Evolutionary conservation across 352 stramenopile genomes (phyloP).

Genomic region (Pythium rishiriense): DNA sequence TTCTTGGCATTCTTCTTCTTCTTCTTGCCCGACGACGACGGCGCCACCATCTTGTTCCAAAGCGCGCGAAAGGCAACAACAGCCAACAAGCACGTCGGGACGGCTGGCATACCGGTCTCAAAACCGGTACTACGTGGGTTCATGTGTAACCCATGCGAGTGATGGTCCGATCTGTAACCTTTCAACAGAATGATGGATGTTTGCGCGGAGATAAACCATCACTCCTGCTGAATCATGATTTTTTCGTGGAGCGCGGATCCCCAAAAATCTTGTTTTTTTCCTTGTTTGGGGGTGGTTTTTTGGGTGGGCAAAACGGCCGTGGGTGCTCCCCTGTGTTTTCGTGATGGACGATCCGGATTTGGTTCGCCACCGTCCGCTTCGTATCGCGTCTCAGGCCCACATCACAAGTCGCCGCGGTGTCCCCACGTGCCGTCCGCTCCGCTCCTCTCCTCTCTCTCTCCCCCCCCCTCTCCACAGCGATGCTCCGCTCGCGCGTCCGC

Average conservation of each 20-base stretch:
- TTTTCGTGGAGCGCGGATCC: too few species aligned
- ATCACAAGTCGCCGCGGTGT: conserved; percentile 6
- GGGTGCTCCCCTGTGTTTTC: conserved; percentile 8
- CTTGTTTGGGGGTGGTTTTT: too few species aligned
- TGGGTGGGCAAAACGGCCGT: too few species aligned
- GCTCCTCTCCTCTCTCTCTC: neutral
- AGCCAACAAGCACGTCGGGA: too few species aligned
- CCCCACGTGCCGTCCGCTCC: neutral
- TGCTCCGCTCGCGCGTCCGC: conserved; percentile 32
- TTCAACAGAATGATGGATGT: too few species aligned
- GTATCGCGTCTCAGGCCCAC: conserved; percentile 15
- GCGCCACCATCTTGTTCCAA: conserved; percentile 47
- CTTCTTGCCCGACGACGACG: conserved; percentile 66
- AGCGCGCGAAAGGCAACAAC: conserved; percentile 16
- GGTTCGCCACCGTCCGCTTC: neutral
- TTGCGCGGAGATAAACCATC: too few species aligned
- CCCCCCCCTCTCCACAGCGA: neutral
- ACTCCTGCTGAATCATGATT: too few species aligned
- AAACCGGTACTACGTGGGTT: too few species aligned
- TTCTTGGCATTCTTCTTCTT: conserved; percentile 62
- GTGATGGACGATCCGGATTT: conserved; percentile 23
- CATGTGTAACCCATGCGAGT: too few species aligned
- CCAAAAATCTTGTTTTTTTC: too few species aligned
- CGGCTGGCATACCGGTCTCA: too few species aligned
- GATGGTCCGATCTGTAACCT: too few species aligned